phyloP scores from a whole-genome alignment of 768 basidiomycete species.

The Psilocybe subaeruginosa region DNA sequence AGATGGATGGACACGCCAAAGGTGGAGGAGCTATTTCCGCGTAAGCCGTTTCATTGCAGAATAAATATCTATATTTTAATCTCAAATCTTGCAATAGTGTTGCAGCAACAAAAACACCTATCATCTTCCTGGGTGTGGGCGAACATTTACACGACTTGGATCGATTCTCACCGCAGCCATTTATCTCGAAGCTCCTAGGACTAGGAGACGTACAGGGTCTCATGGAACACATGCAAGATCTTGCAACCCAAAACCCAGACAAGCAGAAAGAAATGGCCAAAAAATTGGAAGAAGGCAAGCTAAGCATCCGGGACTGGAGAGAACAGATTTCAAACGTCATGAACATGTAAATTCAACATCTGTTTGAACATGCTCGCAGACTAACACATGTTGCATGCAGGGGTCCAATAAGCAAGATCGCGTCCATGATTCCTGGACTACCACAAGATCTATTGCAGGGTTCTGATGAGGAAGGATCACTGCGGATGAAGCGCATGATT shows the following conservation, averaged over 20 bases:
- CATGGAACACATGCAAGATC: constrained; percentile 98
- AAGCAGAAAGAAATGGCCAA: constrained; percentile 98
- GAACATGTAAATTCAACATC: constrained; percentile 76
- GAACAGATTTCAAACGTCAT: constrained; percentile 98
- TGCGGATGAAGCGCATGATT: constrained; percentile 96
- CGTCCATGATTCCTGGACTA: constrained; percentile 98
- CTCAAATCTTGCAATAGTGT: constrained; percentile 56
- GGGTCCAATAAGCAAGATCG: constrained; percentile 99
- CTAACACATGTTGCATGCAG: constrained; percentile 40
- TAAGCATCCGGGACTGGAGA: constrained; percentile 96
- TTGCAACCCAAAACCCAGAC: constrained; percentile 91
- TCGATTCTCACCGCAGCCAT: constrained; percentile 93
- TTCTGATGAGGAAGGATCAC: constrained; percentile 89
- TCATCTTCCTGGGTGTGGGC: constrained; percentile 97
- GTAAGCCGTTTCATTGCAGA: constrained; percentile 53
- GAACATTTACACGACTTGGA: constrained; percentile 98
- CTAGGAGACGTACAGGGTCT: constrained; percentile 96
- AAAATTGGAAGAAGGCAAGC: constrained; percentile 95
- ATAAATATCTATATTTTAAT: constrained; percentile 1
- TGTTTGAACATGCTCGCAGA: constrained; percentile 7
- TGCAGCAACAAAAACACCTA: constrained; percentile 97
- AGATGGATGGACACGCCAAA: constrained; percentile 99
- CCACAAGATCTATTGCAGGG: constrained; percentile 90
- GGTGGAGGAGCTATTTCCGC: constrained; percentile 99
- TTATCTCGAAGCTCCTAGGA: constrained; percentile 95